A percentile compares a stretch with the other conserved stretches of the same genome.
Conservation (phyloP, 306 rosid genomes). For the Trichosanthes cucumerina region DNA sequence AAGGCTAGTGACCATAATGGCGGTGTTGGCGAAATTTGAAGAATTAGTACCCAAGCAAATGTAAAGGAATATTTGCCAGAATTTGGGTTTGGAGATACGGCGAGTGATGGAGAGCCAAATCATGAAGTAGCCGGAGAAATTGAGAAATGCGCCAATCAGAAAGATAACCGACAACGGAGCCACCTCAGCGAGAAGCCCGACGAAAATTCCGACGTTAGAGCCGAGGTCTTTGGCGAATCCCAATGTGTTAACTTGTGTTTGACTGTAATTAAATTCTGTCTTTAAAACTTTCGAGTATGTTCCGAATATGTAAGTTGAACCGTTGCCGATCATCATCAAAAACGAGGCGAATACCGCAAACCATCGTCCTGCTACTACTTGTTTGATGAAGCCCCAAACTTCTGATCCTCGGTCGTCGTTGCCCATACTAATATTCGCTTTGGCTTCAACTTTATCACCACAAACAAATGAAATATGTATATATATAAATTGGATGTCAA, state of each 20-base stretch:
- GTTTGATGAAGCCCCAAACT: not conserved
- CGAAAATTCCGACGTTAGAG: conserved; percentile 21
- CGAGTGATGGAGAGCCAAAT: conserved; percentile 6
- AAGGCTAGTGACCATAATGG: no score
- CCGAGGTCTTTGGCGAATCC: conserved; percentile 33
- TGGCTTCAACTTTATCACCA: no score
- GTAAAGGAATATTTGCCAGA: conserved; percentile 27
- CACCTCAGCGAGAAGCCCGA: not conserved
- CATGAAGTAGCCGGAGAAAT: conserved; percentile 13
- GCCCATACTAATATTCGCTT: not conserved
- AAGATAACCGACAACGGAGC: conserved; percentile 17
- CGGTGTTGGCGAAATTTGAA: no score
- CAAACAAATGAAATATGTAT: no score
- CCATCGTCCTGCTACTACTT: conserved; percentile 3
- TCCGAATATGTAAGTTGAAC: conserved; percentile 24
- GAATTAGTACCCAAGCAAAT: conserved; percentile 12
- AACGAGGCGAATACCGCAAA: not conserved
- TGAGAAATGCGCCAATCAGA: conserved; percentile 12
- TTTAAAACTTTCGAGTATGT: conserved; percentile 24
- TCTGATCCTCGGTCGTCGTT: not conserved
- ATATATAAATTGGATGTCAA: no score
- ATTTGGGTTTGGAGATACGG: conserved; percentile 11
- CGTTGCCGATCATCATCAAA: conserved; percentile 19
- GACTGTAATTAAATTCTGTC: conserved; percentile 19
- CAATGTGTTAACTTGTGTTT: conserved; percentile 11